Percentiles rank a stretch among this genome's conserved stretches.
phyloP scores from a whole-genome alignment of 192 early-diverging fungal species.

The Coemansia sp. region DNA sequence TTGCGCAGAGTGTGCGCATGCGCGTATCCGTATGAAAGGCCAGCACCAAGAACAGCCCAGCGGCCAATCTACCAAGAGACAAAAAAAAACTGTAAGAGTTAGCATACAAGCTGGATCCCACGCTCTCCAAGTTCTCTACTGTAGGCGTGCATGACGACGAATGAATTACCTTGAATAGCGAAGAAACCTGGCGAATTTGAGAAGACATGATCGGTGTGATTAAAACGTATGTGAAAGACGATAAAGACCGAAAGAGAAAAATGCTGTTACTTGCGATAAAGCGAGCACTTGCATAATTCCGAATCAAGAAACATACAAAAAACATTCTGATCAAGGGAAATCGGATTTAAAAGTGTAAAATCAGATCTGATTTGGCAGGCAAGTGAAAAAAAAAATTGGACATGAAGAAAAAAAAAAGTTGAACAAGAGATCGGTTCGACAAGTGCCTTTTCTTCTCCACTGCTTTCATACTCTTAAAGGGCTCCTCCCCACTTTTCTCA shows the following conservation, averaged over 20 bases:
- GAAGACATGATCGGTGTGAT: conserved; percentile 19
- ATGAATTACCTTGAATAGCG: conserved; percentile 51
- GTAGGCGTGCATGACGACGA: not conserved
- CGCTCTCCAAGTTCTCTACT: not conserved
- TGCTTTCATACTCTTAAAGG: not conserved
- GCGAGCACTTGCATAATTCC: not conserved
- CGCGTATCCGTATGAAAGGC: conserved; percentile 48
- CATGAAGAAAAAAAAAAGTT: conserved; percentile 8
- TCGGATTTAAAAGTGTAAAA: not conserved
- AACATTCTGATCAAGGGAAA: not conserved
- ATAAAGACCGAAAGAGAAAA: not conserved
- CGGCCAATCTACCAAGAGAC: conserved; percentile 48
- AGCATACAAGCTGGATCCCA: not conserved
- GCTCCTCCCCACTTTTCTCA: not conserved
- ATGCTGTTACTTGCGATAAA: not conserved
- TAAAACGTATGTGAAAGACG: conserved; percentile 5
- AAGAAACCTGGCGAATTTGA: conserved; percentile 52
- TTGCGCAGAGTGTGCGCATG: conserved; percentile 40
- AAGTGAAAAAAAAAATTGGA: conserved; percentile 1
- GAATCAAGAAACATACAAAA: not conserved
- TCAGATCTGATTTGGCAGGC: not conserved
- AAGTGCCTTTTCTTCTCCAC: not conserved
- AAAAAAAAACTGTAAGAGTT: not conserved
- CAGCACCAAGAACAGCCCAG: conserved; percentile 45
- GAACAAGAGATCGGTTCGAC: not conserved